Evolutionary conservation across 805 yeast species (phyloP).

Genomic region (Isabelozyma heimii): DNA sequence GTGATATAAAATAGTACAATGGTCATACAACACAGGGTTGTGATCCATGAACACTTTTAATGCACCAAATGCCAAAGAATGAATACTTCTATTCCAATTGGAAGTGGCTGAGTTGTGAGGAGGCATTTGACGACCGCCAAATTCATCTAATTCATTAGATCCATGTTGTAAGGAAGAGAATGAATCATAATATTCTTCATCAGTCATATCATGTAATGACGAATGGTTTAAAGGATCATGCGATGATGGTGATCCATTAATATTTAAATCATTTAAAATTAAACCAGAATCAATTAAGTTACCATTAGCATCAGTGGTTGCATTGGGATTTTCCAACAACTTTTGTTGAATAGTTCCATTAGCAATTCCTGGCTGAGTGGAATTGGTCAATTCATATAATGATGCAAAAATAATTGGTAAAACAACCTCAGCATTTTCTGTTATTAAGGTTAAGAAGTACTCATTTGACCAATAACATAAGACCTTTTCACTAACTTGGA

Average conservation of each 20-base stretch:
- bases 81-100: conserved; percentile 94
- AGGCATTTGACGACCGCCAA: conserved; percentile 30
- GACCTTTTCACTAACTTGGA: conserved; percentile 96
- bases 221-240: conserved; percentile 19
- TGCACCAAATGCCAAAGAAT: conserved; percentile 86
- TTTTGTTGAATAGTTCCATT: conserved; percentile 40
- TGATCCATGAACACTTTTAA: conserved; percentile 89
- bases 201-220: conserved; percentile 33
- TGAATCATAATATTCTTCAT: conserved; percentile 44
- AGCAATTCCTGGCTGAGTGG: conserved; percentile 43
- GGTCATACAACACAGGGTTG: conserved; percentile 86
- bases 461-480: conserved; percentile 94
- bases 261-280: conserved; percentile 22
- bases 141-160: conserved; percentile 28
- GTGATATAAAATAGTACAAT: conserved; percentile 84
- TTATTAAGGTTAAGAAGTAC: conserved; percentile 82
- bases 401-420: conserved; percentile 90
- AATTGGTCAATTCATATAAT: conserved; percentile 74
- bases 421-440: conserved; percentile 89
- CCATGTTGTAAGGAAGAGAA: conserved; percentile 32
- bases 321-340: conserved; percentile 33
- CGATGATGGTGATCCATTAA: conserved; percentile 15
- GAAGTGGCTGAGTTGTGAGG: conserved; percentile 47
- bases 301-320: conserved; percentile 42
- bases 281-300: conserved; percentile 38